Evolutionary conservation across 495 filamentous ascomycete genomes (phyloP).

Genomic region (Tuber aestivum): DNA sequence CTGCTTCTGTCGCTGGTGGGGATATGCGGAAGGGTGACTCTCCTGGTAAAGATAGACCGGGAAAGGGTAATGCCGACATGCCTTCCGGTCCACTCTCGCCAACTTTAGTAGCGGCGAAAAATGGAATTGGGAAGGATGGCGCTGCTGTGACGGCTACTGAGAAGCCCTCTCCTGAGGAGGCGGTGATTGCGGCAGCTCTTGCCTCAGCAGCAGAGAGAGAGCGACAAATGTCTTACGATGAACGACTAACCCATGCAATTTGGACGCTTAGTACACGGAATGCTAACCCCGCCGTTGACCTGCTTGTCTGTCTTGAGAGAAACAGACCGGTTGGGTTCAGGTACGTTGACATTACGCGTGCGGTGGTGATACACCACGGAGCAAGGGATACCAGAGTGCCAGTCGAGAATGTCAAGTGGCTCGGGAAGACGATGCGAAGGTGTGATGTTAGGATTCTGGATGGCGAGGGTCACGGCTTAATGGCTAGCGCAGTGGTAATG

Average conservation of each 20-base stretch:
- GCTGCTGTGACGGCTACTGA: slow-evolving; percentile 25
- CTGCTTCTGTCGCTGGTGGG: slow-evolving; percentile 41
- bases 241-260: slow-evolving; percentile 78
- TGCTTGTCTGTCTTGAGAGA: slow-evolving; percentile 88
- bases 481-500: slow-evolving; percentile 94
- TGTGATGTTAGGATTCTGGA: slow-evolving; percentile 89
- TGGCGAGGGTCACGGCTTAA: slow-evolving; percentile 90
- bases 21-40: slow-evolving; percentile 43
- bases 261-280: slow-evolving; percentile 91
- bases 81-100: slow-evolving; percentile 38
- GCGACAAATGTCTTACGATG: slow-evolving; percentile 74
- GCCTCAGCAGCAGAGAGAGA: slow-evolving; percentile 57
- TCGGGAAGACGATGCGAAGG: slow-evolving; percentile 84
- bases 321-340: slow-evolving; percentile 89
- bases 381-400: slow-evolving; percentile 86
- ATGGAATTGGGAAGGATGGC: neutral
- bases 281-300: slow-evolving; percentile 88
- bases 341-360: slow-evolving; percentile 88
- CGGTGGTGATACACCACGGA: slow-evolving; percentile 90
- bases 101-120: slow-evolving; percentile 35
- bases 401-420: slow-evolving; percentile 89
- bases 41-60: slow-evolving; percentile 27
- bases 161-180: slow-evolving; percentile 41
- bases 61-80: slow-evolving; percentile 20
- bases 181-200: slow-evolving; percentile 49